phyloP scores from a whole-genome alignment of 2,329 filamentous ascomycete genomes.

The Botryotinia narcissicola region DNA sequence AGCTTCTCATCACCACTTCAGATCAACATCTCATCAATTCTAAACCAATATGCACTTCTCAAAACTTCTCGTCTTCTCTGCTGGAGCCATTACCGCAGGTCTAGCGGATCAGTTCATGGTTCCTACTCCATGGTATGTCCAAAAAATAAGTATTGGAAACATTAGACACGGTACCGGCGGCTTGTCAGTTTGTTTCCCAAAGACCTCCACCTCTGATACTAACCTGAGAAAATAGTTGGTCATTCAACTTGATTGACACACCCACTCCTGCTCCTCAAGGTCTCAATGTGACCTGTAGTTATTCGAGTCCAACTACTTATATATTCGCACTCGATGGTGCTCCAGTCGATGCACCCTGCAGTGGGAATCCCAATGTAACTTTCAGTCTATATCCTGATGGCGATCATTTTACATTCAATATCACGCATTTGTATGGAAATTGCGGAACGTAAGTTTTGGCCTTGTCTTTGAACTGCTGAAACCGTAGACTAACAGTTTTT shows the following conservation, averaged over 20 bases:
- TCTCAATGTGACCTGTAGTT: conserved; percentile 28
- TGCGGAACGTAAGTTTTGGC: conserved; percentile 24
- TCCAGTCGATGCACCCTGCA: conserved; percentile 23
- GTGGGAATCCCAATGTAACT: conserved; percentile 25
- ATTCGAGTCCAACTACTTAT: conserved; percentile 17
- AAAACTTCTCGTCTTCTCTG: neutral
- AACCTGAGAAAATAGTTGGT: conserved; percentile 22
- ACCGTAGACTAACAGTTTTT: neutral
- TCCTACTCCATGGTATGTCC: conserved; percentile 25
- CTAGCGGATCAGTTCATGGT: conserved; percentile 19
- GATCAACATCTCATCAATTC: neutral
- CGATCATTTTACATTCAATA: conserved; percentile 25
- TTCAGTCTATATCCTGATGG: conserved; percentile 27
- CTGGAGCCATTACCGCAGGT: neutral
- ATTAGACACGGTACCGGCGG: conserved; percentile 28
- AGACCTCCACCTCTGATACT: neutral
- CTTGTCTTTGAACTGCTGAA: neutral
- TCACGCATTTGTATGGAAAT: conserved; percentile 27
- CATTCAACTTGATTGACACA: conserved; percentile 26
- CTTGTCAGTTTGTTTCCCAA: conserved; percentile 19
- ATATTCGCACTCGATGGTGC: conserved; percentile 24
- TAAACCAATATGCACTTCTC: conserved; percentile 8
- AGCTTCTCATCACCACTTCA: neutral
- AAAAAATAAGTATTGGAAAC: conserved; percentile 23
- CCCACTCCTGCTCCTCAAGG: conserved; percentile 26